phyloP scores from a whole-genome alignment of 2,329 filamentous ascomycete species.

The Tetracladium maxilliforme region DNA sequence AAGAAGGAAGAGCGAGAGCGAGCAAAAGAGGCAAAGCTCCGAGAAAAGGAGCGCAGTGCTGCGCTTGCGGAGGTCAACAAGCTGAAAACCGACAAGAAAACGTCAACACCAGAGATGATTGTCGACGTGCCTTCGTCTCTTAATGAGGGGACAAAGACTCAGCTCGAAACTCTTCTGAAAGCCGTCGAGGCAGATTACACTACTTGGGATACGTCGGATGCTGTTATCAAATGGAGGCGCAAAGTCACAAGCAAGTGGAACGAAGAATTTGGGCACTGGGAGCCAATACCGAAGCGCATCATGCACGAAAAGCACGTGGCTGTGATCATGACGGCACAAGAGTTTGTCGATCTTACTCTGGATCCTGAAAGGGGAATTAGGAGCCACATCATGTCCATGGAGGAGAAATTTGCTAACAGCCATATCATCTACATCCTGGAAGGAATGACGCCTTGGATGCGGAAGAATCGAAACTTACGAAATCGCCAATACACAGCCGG shows the following conservation, averaged over 20 bases:
- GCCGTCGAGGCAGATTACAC: conserved; percentile 3
- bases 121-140: conserved; percentile 50
- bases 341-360: conserved; percentile 46
- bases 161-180: conserved; percentile 4
- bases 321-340: conserved; percentile 43
- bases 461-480: conserved; percentile 50
- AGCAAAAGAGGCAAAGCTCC: conserved; percentile 47
- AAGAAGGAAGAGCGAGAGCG: conserved; percentile 39
- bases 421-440: conserved; percentile 59
- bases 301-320: conserved; percentile 32
- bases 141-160: conserved; percentile 26
- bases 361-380: conserved; percentile 35
- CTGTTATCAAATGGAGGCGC: conserved; percentile 36
- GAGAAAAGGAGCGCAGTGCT: conserved; percentile 47
- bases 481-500: conserved; percentile 55
- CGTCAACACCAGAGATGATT: conserved; percentile 64
- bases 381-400: conserved; percentile 40
- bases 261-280: conserved; percentile 28
- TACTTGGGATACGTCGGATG: too few species aligned
- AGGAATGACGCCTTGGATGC: conserved; percentile 49
- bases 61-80: conserved; percentile 64
- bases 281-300: conserved; percentile 25
- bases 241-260: conserved; percentile 32
- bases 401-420: conserved; percentile 32
- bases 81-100: conserved; percentile 56